Conservation (phyloP, 1,284 basidiomycete species). For the Cutaneotrichosporon sp. region DNA sequence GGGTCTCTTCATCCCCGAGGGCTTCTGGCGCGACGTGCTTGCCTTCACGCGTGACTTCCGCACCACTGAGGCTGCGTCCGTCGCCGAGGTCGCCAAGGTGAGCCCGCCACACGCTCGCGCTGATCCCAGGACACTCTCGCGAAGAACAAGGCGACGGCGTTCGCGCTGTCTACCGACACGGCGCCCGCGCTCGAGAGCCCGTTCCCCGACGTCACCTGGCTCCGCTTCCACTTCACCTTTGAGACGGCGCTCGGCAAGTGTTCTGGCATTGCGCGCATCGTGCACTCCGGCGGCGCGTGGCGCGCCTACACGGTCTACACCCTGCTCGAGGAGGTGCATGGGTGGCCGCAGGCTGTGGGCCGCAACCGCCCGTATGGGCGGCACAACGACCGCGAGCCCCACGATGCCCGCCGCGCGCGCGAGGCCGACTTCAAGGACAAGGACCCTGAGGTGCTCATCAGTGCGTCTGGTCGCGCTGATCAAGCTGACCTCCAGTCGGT, state of each 20-base stretch:
- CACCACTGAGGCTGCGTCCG: slow-evolving; percentile 31
- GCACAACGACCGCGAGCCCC: slow-evolving; percentile 40
- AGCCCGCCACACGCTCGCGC: neutral
- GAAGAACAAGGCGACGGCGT: slow-evolving; percentile 48
- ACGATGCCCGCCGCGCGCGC: slow-evolving; percentile 35
- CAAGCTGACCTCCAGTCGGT: slow-evolving; percentile 53
- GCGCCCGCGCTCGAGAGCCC: slow-evolving; percentile 55
- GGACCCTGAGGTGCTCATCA: slow-evolving; percentile 54
- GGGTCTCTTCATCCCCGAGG: slow-evolving; percentile 10
- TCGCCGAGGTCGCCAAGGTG: slow-evolving; percentile 35
- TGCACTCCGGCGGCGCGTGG: slow-evolving; percentile 61
- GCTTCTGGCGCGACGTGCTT: slow-evolving; percentile 25
- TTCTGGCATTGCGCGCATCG: slow-evolving; percentile 61
- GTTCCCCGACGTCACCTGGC: slow-evolving; percentile 63
- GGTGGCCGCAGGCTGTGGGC: slow-evolving; percentile 58
- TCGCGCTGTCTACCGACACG: slow-evolving; percentile 55
- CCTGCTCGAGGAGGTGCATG: slow-evolving; percentile 62
- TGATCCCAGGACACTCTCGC: slow-evolving; percentile 52
- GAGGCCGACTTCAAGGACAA: slow-evolving; percentile 55
- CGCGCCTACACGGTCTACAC: slow-evolving; percentile 64
- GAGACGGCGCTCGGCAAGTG: slow-evolving; percentile 59
- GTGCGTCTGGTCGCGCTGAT: slow-evolving; percentile 14
- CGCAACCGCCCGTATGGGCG: slow-evolving; percentile 44
- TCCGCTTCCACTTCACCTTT: slow-evolving; percentile 64
- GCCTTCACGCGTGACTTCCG: slow-evolving; percentile 44